These are phyloP conservation scores for Penicillium nucicola DNA, from an alignment of 495 filamentous ascomycete genomes.

Conservation along the genomic window DNA sequence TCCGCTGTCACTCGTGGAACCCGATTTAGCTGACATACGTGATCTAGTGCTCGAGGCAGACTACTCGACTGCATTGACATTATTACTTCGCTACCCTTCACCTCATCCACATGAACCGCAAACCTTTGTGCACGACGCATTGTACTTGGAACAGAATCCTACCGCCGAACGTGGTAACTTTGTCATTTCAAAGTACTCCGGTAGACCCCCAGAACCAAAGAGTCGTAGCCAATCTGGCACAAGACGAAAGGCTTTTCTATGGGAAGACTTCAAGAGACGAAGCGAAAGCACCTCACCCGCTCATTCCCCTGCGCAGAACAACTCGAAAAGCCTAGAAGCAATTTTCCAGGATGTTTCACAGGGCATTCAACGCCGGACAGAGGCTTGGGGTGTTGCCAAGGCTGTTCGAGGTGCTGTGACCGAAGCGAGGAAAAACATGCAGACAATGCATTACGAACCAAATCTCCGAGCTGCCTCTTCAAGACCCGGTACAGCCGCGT, in stretches of 20 bases:
- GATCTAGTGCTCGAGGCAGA: constrained; percentile 74
- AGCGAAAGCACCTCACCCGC: constrained; percentile 33
- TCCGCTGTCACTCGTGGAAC: background rate
- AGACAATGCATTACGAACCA: constrained; percentile 54
- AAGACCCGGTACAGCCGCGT: background rate
- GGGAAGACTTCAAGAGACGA: constrained; percentile 28
- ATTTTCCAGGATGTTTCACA: constrained; percentile 84
- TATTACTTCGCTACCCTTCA: constrained; percentile 78
- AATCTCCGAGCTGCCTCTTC: constrained; percentile 12
- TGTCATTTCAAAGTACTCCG: constrained; percentile 81
- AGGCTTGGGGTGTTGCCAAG: constrained; percentile 85
- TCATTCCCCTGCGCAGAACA: constrained; percentile 54
- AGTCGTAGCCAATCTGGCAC: constrained; percentile 27
- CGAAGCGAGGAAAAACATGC: constrained; percentile 73
- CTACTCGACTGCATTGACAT: constrained; percentile 76
- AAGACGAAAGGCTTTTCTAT: constrained; percentile 33
- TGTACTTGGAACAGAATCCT: constrained; percentile 78
- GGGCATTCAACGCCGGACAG: constrained; percentile 75
- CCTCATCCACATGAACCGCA: constrained; percentile 59
- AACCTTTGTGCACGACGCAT: constrained; percentile 82
- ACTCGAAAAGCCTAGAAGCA: constrained; percentile 64
- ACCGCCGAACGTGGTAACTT: constrained; percentile 65
- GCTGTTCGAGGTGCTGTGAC: constrained; percentile 85
- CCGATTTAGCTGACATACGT: constrained; percentile 22
- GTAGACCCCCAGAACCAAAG: constrained; percentile 52